A percentile compares a stretch with the other conserved stretches of the same genome.
Evolutionary conservation across 2,329 filamentous ascomycete species (phyloP).

Genomic region (Fusarium drepaniforme): DNA sequence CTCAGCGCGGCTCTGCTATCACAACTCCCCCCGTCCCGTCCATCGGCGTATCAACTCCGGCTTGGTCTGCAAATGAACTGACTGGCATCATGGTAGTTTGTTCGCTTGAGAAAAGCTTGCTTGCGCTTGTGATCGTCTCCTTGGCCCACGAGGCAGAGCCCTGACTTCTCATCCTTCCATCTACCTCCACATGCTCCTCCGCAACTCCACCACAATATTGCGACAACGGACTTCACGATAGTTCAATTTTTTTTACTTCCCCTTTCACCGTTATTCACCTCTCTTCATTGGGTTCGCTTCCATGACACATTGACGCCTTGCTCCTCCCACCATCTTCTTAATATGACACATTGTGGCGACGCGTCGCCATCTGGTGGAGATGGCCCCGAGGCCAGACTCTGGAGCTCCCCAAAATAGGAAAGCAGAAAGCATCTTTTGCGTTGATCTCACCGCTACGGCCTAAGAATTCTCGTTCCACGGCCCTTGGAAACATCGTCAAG

Average conservation of each 20-base stretch:
- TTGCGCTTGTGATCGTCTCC: conserved; percentile 23
- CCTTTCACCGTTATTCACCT: conserved; percentile 6
- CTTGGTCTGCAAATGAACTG: conserved; percentile 5
- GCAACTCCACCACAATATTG: conserved; percentile 37
- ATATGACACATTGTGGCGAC: conserved; percentile 25
- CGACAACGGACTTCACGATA: conserved; percentile 38
- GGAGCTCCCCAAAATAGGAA: conserved; percentile 38
- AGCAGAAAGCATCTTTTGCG: conserved; percentile 40
- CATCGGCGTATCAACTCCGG: conserved; percentile 2
- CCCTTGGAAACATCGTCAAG: background rate
- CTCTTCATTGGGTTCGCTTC: conserved; percentile 11
- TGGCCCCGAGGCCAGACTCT: conserved; percentile 4
- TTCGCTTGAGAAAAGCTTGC: background rate
- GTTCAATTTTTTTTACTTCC: conserved; percentile 19
- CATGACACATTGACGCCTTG: conserved; percentile 34
- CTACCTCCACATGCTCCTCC: conserved; percentile 32
- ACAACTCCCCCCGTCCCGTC: background rate
- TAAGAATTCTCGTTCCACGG: background rate
- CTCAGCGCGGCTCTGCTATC: background rate
- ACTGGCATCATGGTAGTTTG: conserved; percentile 1
- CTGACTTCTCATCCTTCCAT: conserved; percentile 26
- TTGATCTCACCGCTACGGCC: conserved; percentile 33
- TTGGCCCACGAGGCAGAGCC: conserved; percentile 12
- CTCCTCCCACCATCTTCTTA: conserved; percentile 23
- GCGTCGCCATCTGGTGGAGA: conserved; percentile 25